Evolutionary conservation across 305 asterid species (phyloP), one percentile per base, ranked within the genome.

Genomic region (Plantago coronopus): DNA sequence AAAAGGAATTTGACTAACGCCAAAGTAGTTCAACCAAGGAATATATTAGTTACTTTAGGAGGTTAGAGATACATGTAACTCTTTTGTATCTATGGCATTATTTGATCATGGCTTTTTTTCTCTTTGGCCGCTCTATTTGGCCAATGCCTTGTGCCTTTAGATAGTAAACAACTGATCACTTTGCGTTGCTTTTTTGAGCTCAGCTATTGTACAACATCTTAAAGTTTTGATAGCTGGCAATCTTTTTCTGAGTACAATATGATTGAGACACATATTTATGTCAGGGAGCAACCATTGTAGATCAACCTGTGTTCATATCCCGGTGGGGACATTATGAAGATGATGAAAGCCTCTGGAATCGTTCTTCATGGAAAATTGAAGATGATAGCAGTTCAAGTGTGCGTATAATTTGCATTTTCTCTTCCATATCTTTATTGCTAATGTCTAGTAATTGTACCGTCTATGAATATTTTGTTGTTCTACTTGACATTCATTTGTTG

Each of bases 241-340:
- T 58, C 43, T 58, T 17, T 58, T 43, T 61, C 29, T 48, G 14
- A n/a, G 19, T 43, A 31, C 49, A n/a, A 9, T 53, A 16, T 42
- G 50, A 43, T 57, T 37, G 31, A 59, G 66, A 60, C 18, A 17
- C 47, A 53, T 66, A 54, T 48, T 64, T 31, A 45, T 62, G 53
- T 68, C 51, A 91, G 98, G 98, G 96, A 67, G 91, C 96, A 47
- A 78, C 95, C 53, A 85, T 91, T 51, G 75, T 79, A 70, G 98
- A 88, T 71, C 96, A 84, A 72, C 93, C 84, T 27, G 94, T 91
- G 49, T 85, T 91, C 90, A 82, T 91, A 80, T 48, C 89, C 61
- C 85, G 82, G 45, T 88, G 98, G 96, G 96, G 96, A 25, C 79
- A 78, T 67, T 74, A 81, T 18, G 93, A 88, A 53, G 95, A 84